phyloP scores from a whole-genome alignment of 805 yeast genomes.

The Candida glaebosa region DNA sequence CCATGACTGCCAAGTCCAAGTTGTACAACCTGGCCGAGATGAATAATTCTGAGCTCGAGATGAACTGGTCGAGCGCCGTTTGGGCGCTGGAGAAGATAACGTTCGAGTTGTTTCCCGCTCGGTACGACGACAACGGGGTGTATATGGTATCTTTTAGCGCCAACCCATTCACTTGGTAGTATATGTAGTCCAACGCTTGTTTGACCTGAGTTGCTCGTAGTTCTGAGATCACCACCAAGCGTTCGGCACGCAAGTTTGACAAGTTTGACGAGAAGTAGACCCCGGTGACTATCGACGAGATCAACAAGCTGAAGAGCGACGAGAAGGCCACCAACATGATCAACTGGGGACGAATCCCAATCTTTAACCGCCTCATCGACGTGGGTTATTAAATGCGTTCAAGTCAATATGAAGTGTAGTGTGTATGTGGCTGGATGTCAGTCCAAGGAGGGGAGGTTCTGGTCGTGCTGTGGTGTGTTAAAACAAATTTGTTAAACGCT shows the following conservation, averaged over 20 bases:
- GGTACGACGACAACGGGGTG: conserved; percentile 54
- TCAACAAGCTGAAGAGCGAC: conserved; percentile 64
- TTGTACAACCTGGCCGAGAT: conserved; percentile 69
- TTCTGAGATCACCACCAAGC: conserved; percentile 74
- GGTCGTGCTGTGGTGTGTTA: not conserved
- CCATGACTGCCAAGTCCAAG: conserved; percentile 48
- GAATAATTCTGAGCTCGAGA: conserved; percentile 61
- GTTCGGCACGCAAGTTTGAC: conserved; percentile 60
- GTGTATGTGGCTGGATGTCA: not conserved
- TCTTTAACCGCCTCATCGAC: conserved; percentile 39
- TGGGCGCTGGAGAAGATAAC: conserved; percentile 42
- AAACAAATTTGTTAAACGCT: not conserved
- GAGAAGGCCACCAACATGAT: conserved; percentile 67
- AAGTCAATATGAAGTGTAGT: not conserved
- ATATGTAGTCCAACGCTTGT: conserved; percentile 60
- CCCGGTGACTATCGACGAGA: conserved; percentile 71
- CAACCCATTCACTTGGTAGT: conserved; percentile 67
- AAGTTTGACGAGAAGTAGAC: conserved; percentile 67
- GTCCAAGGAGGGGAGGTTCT: not conserved
- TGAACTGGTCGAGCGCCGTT: conserved; percentile 50
- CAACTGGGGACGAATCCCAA: conserved; percentile 75
- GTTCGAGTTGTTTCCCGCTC: conserved; percentile 68
- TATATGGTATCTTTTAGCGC: conserved; percentile 60
- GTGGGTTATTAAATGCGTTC: not conserved
- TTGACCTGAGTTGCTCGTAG: conserved; percentile 75